phyloP scores from a whole-genome alignment of 371 early-diverging fungal species.

The Mucor mucedo region DNA sequence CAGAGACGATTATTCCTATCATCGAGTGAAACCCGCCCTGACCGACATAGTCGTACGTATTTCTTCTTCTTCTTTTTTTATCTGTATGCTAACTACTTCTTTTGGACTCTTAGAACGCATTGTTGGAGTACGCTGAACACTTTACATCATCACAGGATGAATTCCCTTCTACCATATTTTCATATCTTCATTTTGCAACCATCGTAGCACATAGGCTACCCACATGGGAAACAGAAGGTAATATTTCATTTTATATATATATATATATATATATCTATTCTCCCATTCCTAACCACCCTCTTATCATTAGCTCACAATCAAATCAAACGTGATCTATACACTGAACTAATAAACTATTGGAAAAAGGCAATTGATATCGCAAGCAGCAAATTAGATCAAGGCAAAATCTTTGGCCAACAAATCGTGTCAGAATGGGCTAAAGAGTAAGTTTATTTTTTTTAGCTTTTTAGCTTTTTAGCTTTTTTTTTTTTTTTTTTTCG shows the following conservation, averaged over 20 bases:
- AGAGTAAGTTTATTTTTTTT: conserved; percentile 42
- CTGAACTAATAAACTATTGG: conserved; percentile 73
- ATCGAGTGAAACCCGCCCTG: conserved; percentile 22
- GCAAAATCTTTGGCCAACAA: conserved; percentile 75
- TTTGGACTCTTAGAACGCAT: conserved; percentile 51
- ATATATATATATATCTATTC: background rate
- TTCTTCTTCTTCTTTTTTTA: background rate
- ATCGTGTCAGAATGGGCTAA: conserved; percentile 81
- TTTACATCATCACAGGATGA: conserved; percentile 70
- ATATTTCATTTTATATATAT: no score
- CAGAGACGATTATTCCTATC: conserved; percentile 23
- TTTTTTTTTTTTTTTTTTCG: background rate
- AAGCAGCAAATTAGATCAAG: conserved; percentile 69
- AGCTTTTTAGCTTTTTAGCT: background rate
- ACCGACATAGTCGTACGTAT: conserved; percentile 19
- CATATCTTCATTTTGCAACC: conserved; percentile 74
- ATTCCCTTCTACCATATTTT: conserved; percentile 71
- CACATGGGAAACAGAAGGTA: conserved; percentile 62
- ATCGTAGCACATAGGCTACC: conserved; percentile 74
- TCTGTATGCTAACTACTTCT: no score
- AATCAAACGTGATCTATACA: conserved; percentile 63
- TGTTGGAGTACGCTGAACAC: conserved; percentile 81
- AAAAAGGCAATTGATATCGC: conserved; percentile 73
- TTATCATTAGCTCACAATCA: conserved; percentile 59
- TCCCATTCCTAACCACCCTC: no score